Conservation (phyloP, 495 filamentous ascomycete genomes). For the Hypoxylon lienhwacheense region DNA sequence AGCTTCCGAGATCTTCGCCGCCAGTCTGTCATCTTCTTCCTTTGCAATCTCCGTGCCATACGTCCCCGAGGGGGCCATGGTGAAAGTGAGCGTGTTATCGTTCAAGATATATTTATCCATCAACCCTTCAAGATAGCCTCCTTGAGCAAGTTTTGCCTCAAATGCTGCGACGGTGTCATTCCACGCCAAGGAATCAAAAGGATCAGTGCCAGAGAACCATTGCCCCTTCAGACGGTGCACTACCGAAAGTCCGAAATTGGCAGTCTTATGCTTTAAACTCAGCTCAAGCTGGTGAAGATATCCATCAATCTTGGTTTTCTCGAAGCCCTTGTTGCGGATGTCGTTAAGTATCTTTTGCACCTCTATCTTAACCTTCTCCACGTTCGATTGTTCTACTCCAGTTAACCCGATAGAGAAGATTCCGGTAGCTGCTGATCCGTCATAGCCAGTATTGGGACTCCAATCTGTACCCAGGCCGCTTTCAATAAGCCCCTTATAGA, state of each 20-base stretch:
- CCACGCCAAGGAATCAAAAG: conserved; percentile 87
- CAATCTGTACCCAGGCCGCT: conserved; percentile 88
- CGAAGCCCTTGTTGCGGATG: conserved; percentile 73
- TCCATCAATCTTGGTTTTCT: conserved; percentile 84
- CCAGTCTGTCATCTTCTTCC: conserved; percentile 75
- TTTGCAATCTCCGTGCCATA: conserved; percentile 72
- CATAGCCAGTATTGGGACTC: conserved; percentile 90
- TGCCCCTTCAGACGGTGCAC: conserved; percentile 83
- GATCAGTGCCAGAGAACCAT: conserved; percentile 95
- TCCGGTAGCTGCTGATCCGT: conserved; percentile 70
- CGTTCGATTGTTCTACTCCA: conserved; percentile 77
- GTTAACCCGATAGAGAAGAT: conserved; percentile 90
- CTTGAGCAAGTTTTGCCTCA: conserved; percentile 67
- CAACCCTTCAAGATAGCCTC: conserved; percentile 78
- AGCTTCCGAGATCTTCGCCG: conserved; percentile 67
- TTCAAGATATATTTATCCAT: conserved; percentile 89
- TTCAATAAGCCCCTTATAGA: conserved; percentile 90
- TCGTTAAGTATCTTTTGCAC: conserved; percentile 69
- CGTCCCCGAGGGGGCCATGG: conserved; percentile 80
- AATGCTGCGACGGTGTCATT: conserved; percentile 83
- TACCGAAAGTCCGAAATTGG: conserved; percentile 87
- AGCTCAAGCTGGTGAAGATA: conserved; percentile 92
- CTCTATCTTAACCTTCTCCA: conserved; percentile 72
- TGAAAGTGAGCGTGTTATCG: conserved; percentile 84
- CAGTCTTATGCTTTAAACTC: conserved; percentile 87